Evolutionary conservation across 805 yeast genomes (phyloP).

Genomic region (Pichia membranifaciens): DNA sequence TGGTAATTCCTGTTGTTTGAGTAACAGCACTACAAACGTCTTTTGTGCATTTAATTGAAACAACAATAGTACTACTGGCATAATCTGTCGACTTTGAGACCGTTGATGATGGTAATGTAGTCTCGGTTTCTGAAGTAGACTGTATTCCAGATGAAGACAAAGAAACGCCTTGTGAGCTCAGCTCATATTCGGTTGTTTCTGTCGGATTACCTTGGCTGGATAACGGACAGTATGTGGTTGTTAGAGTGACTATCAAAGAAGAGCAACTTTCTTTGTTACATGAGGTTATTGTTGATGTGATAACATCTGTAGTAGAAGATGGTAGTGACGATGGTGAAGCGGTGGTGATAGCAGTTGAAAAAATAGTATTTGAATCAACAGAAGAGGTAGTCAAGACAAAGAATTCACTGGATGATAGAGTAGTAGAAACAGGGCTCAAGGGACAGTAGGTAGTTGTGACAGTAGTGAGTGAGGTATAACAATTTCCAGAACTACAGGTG

Average conservation of each 20-base stretch:
- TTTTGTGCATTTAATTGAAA: too few species aligned
- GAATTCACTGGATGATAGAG: not conserved
- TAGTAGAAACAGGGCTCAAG: not conserved
- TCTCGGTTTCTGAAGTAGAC: too few species aligned
- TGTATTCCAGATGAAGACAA: not conserved
- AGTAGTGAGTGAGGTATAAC: not conserved
- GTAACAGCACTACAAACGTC: not conserved
- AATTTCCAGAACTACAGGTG: not conserved
- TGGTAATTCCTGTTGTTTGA: slow-evolving; percentile 1
- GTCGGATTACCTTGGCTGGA: not conserved
- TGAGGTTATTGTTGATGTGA: not conserved
- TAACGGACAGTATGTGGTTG: not conserved
- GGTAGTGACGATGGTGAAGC: not conserved
- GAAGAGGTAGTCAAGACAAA: too few species aligned
- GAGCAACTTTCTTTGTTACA: not conserved
- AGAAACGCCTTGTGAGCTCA: not conserved
- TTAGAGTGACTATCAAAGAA: not conserved
- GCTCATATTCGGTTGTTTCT: not conserved
- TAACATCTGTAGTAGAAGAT: not conserved
- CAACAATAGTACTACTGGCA: not conserved
- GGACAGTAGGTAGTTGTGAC: slow-evolving; percentile 1
- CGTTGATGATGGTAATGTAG: not conserved
- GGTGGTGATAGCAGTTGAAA: too few species aligned
- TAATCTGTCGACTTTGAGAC: not conserved
- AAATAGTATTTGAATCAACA: too few species aligned